These are phyloP conservation scores for Rhodamnia rubescens DNA, from an alignment of 345 rosid genomes.

Conservation along the genomic window DNA sequence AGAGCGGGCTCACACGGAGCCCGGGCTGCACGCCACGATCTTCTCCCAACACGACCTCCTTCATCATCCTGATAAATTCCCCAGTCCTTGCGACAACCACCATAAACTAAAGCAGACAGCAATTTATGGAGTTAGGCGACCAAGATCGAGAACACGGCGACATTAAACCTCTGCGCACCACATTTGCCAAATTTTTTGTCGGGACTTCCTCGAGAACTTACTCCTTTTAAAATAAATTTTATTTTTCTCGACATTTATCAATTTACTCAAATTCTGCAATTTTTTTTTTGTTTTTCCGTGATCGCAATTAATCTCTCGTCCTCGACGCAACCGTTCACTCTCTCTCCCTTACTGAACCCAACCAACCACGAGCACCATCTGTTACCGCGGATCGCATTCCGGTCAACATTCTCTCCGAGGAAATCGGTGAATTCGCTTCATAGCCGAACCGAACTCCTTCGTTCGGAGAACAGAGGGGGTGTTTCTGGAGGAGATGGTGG, in stretches of 20 bases:
- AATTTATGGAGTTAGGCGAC: neutral
- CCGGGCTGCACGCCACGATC: neutral
- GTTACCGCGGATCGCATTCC: neutral
- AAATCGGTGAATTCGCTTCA: neutral
- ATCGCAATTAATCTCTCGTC: neutral
- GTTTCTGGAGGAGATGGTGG: constrained; percentile 38
- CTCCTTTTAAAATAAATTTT: neutral
- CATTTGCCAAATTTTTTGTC: neutral
- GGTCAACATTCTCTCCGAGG: neutral
- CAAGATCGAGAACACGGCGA: neutral
- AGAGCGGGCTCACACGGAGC: neutral
- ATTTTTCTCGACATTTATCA: neutral
- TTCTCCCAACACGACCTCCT: too few relatives aligned
- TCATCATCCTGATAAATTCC: neutral
- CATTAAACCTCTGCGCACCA: neutral
- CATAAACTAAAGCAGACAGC: neutral
- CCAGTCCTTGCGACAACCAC: neutral
- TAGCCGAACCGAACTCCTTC: neutral
- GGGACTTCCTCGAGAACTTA: neutral
- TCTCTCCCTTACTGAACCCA: neutral
- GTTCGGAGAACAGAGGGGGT: neutral
- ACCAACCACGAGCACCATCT: neutral
- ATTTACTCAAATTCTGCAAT: neutral
- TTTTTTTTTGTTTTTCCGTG: neutral
- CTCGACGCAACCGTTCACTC: neutral